Base-by-base conservation (phyloP, 2,329 filamentous ascomycete species). In the Apiospora aurea region DNA sequence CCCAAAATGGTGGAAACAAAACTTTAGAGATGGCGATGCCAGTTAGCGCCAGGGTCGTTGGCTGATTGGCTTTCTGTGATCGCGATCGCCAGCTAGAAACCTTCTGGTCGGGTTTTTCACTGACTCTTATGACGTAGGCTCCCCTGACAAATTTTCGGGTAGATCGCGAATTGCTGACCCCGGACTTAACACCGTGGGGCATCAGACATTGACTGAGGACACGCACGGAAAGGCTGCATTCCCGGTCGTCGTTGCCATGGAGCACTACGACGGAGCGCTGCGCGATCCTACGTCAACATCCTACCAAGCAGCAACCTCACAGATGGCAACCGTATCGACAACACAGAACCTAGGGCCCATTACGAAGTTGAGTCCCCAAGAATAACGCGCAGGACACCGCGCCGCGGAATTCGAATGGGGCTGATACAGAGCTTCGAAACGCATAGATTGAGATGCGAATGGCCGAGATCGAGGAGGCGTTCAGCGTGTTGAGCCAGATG, bases 381-480 rank as follows among this genome's bases (percentile, higher is more conserved):
- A 81, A 84, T 72, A 89, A 88, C 73, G 81, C 83, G 1, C 79
- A 81, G 49, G 86, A 88, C 74, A 88, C 85, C 0, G 81, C 81
- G 7, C 86, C 90, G 0, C 83, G 86, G 70, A 92, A 91, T 74
- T 83, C 87, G 6, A 85, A 87, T 70, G 90, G 90, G 2, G 87
- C 92, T 0, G 91, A 93, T 75, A 82, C 77, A 2, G 87, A 89
- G 70, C 83, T 93, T 5, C 86, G 91, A 14, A 82, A 83, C 51
- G 89, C 89, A 0, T 90, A 93, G 76, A 89, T 92, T 61, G 85
- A 91, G 73, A 83, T 93, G 75, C 85, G 90, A 1, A 84, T 91
- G 70, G 87, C 89, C 16, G 91, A 93, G 78, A 85, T 93, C 8
- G 88, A 92, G 73, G 90, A 93, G 79, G 89, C 87, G 1, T 90